Evolutionary conservation across 352 stramenopile genomes (phyloP), one percentile per base, ranked within the genome.

Genomic region (Pythium insidiosum): DNA sequence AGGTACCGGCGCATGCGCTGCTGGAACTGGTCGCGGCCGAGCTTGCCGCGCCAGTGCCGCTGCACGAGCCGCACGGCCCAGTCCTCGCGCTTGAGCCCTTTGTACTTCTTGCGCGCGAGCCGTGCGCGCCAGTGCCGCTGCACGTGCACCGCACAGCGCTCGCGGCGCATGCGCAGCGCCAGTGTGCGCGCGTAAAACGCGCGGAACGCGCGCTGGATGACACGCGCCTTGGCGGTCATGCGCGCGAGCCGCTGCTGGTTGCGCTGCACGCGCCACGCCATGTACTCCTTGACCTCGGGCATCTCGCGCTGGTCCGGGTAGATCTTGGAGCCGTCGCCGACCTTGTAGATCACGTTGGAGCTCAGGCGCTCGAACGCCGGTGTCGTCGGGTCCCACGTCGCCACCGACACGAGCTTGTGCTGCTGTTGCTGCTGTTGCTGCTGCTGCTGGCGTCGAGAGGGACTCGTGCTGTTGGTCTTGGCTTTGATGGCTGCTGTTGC

Each of bases 281-380:
- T 98, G 77, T 97, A 98, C 59, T 98, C 94, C 31, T 91, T 89
- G 20, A 97, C 82, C 55, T 96, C 82, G 18, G 77, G 73, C n/a
- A 84, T 41, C 1, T 51, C 46, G 2, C 38, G 24, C 6, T 26
- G 48, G 31, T 79, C 56, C 0, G 84, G 83, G 56, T 96, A 95
- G 35, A 95, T 94, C 50, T 87, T 87, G 47, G 74, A 92, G 20
- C 81, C 76, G 11, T 78, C 66, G 15, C 82, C 85, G 20, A 83
- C 62, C 39, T 83, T 79, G 57, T 95, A 95, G 20, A 95, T 67
- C 26, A 81, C 39, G 45, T 95, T 95, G 25, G 72, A 61, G 53
- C 84, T 88, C 35, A 95, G 62, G 4, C 86, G 74, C 55, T 96
- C 86, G 38, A 97, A 96, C 0, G 81, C 77, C 10, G 85, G 84